A percentile compares a stretch with the other conserved stretches of the same genome.
Evolutionary conservation across 2,329 filamentous ascomycete genomes (phyloP).

Genomic region (Sporothrix variecibatus): DNA sequence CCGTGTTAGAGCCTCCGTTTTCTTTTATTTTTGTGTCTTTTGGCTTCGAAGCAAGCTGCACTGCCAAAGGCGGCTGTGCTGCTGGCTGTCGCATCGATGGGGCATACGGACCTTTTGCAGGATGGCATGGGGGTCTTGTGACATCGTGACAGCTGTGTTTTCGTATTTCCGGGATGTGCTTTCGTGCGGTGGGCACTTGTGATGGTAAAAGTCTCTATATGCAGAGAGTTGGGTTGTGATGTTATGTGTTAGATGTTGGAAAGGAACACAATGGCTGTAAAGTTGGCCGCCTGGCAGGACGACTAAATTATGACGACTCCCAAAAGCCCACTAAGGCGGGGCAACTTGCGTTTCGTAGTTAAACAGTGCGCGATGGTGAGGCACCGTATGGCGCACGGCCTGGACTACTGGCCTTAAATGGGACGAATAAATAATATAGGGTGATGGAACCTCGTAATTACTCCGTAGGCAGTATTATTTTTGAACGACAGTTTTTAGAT

Average conservation of each 20-base stretch:
- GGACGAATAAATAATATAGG: too few relatives aligned
- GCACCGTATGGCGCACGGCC: background rate
- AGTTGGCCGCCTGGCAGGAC: background rate
- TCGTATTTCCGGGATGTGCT: background rate
- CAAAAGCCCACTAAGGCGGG: background rate
- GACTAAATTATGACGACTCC: background rate
- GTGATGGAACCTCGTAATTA: background rate
- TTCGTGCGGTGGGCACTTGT: background rate
- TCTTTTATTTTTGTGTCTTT: background rate
- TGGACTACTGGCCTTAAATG: too few relatives aligned
- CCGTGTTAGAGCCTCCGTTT: background rate
- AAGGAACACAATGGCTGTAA: background rate
- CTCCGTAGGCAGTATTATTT: background rate
- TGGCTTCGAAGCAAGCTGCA: background rate
- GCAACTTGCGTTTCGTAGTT: background rate
- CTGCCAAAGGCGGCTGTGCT: background rate
- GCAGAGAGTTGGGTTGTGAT: too few relatives aligned
- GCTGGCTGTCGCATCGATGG: too few relatives aligned
- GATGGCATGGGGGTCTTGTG: constrained; percentile 71
- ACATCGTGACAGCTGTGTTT: constrained; percentile 24
- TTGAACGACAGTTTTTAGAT: background rate
- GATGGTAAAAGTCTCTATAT: background rate
- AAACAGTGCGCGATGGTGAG: background rate
- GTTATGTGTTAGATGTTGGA: background rate
- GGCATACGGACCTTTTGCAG: constrained; percentile 68